Conservation (phyloP, 305 asterid species). For the Solanum chacoense region DNA sequence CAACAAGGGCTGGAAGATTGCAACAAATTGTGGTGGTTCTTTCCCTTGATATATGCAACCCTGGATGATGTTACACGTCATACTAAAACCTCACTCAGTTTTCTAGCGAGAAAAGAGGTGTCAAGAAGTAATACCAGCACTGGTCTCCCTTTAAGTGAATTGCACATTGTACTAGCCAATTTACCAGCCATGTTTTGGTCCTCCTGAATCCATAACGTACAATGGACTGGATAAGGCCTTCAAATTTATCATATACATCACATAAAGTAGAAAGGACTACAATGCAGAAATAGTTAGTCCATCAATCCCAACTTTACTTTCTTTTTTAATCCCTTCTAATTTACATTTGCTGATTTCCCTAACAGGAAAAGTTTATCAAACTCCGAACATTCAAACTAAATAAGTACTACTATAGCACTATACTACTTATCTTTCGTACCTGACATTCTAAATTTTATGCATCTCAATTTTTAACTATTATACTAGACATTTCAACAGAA, state of each 20-base stretch:
- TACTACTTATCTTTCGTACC: neutral
- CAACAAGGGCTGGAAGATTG: conserved; percentile 82
- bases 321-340: neutral
- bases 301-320: neutral
- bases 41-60: conserved; percentile 81
- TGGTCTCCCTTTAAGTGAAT: conserved; percentile 70
- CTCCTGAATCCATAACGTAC: conserved; percentile 30
- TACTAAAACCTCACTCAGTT: conserved; percentile 4
- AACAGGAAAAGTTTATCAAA: neutral
- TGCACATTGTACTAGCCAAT: conserved; percentile 55
- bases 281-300: neutral
- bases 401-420: neutral
- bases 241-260: neutral
- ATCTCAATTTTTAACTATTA: neutral
- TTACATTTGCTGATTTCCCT: neutral
- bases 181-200: conserved; percentile 46
- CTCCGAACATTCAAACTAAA: neutral
- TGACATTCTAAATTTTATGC: neutral
- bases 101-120: neutral
- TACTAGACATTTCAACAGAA: neutral
- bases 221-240: neutral
- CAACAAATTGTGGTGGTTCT: conserved; percentile 91
- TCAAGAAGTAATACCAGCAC: conserved; percentile 39
- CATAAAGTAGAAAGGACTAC: neutral
- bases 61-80: conserved; percentile 27